Conservation (phyloP, 2,329 filamentous ascomycete genomes). For the Gyromitra esculenta region DNA sequence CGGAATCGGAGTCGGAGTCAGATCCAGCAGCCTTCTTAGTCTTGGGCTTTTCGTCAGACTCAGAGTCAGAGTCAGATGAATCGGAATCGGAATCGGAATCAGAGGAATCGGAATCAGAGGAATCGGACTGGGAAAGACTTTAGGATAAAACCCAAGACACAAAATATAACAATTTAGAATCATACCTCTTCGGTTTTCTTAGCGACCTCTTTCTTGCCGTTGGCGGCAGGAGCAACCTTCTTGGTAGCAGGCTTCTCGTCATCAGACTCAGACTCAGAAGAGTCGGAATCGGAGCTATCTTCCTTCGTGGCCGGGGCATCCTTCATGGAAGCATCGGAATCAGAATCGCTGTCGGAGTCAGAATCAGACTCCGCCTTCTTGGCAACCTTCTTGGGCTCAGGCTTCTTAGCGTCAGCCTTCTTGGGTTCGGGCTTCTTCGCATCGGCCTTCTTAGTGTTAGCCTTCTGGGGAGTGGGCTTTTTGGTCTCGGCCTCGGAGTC, state of each 20-base stretch:
- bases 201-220: slow-evolving; percentile 63
- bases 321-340: slow-evolving; percentile 40
- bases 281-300: slow-evolving; percentile 59
- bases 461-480: slow-evolving; percentile 27
- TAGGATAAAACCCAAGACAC: slow-evolving; percentile 57
- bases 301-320: slow-evolving; percentile 35
- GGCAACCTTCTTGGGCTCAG: slow-evolving; percentile 30
- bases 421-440: slow-evolving; percentile 35
- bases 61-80: slow-evolving; percentile 54
- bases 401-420: slow-evolving; percentile 36
- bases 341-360: slow-evolving; percentile 59
- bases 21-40: slow-evolving; percentile 32
- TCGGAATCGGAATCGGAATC: slow-evolving; percentile 59
- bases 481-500: slow-evolving; percentile 43
- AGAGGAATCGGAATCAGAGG: slow-evolving; percentile 57
- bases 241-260: slow-evolving; percentile 66
- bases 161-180: neutral
- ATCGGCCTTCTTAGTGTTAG: slow-evolving; percentile 45
- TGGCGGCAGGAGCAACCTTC: slow-evolving; percentile 63
- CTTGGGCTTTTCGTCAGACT: slow-evolving; percentile 40
- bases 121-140: slow-evolving; percentile 51
- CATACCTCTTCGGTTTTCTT: slow-evolving; percentile 56
- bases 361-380: slow-evolving; percentile 58
- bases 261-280: slow-evolving; percentile 63
- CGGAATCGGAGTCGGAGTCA: slow-evolving; percentile 52